Evolutionary conservation across 768 basidiomycete genomes (phyloP), one percentile per base, ranked within the genome.

Genomic region (Xerocomellus amylosporus): DNA sequence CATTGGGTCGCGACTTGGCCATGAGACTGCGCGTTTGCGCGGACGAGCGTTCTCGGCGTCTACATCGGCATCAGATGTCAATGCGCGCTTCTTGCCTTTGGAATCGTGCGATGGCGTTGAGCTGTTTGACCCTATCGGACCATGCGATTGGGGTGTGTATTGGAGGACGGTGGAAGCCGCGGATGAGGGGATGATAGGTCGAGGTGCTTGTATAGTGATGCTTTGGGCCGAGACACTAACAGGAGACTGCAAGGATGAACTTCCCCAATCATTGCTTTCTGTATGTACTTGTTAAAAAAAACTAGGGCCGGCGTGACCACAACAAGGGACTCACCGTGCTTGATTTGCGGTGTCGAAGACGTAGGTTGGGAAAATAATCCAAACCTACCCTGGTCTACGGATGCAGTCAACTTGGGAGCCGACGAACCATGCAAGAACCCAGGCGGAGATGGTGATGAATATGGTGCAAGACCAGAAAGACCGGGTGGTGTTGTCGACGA

Each of bases 1-100:
- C 49, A 73, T 70, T 10, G 74, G 70, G 14, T 71, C 69, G 10
- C 76, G 71, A 2, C 75, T 74, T 0, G 84, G 81, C 84, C 84
- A 87, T 46, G 68, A 56, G 55, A 72, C 69, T 14, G 58, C 51
- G 41, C 73, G 72, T 58, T 71, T 68, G 24, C 72, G 72, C 31
- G 69, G 71, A 49, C 70, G 73, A 36, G 59, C 33, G 48, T 57
- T 52, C 59, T 73, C 67, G 20, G 34, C 33, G 45, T 67, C 65
- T 26, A 14, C 26, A n/a, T 71, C 67, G 0, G 51, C 46, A 5
- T 66, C 70, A 3, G 49, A 54, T 1, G 65, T 56, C 28, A 70
- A 53, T 5, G 74, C 74, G 14, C 80, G 72, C 52, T 80, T 82
- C 58, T 71, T 64, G 15, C 73, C 69, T 41, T 73, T 71, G 43